phyloP scores from a whole-genome alignment of 2,329 filamentous ascomycete genomes.

The Penicillium janthinellum region DNA sequence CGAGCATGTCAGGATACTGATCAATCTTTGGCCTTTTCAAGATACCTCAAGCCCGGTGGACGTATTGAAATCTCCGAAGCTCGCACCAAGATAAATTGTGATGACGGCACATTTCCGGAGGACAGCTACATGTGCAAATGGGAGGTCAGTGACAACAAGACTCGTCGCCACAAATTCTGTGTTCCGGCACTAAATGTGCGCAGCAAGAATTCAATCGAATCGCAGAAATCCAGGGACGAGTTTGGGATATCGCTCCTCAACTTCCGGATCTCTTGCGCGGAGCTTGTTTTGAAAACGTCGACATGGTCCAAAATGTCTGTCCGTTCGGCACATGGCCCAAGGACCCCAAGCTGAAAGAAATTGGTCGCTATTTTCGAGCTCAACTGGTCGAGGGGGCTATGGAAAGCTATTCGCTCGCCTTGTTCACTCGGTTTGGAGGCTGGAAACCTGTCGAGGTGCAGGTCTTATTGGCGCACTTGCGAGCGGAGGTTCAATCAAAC shows the following conservation, averaged over 20 bases:
- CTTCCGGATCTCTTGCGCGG: slow-evolving; percentile 21
- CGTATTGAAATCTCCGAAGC: slow-evolving; percentile 31
- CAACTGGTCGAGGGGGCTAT: slow-evolving; percentile 29
- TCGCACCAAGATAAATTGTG: slow-evolving; percentile 23
- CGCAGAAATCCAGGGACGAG: slow-evolving; percentile 16
- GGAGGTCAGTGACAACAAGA: slow-evolving; percentile 5
- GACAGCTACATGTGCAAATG: slow-evolving; percentile 14
- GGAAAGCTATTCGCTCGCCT: slow-evolving; percentile 30
- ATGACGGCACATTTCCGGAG: slow-evolving; percentile 29
- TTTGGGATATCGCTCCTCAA: slow-evolving; percentile 21
- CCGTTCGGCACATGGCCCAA: slow-evolving; percentile 37
- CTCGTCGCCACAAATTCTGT: not conserved
- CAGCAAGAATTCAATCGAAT: slow-evolving; percentile 23
- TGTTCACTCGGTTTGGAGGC: slow-evolving; percentile 31
- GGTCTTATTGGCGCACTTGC: slow-evolving; percentile 24
- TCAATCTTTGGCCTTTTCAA: slow-evolving; percentile 4
- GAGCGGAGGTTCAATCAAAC: slow-evolving; percentile 29
- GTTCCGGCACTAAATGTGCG: not conserved
- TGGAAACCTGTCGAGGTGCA: slow-evolving; percentile 28
- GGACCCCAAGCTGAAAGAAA: slow-evolving; percentile 29
- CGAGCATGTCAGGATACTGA: not conserved
- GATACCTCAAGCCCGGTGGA: slow-evolving; percentile 35
- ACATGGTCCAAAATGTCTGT: slow-evolving; percentile 22
- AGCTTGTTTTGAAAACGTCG: slow-evolving; percentile 30
- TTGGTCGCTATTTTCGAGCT: slow-evolving; percentile 30